Conservation (phyloP, 2,329 filamentous ascomycete species). For the Canariomyces notabilis region DNA sequence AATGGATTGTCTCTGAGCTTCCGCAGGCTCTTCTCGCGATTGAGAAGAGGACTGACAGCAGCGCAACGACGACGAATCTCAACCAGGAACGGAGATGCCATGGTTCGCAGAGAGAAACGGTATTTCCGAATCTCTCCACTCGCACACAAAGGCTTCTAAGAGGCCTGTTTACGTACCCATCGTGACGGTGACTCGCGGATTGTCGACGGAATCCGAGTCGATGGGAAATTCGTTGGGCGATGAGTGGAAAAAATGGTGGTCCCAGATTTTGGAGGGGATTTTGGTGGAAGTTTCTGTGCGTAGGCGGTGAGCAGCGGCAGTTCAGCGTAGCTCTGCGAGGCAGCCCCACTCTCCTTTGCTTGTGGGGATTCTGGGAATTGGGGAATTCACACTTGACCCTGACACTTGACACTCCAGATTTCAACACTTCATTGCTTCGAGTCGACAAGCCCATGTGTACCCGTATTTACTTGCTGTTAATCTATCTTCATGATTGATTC, state of each 20-base stretch:
- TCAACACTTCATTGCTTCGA: too few relatives aligned
- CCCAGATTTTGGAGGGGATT: conserved; percentile 16
- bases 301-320: conserved; percentile 19
- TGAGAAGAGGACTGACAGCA: not conserved
- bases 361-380: too few relatives aligned
- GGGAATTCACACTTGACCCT: too few relatives aligned
- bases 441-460: too few relatives aligned
- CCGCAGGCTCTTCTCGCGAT: conserved; percentile 9
- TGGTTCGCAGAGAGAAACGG: conserved; percentile 24
- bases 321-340: too few relatives aligned
- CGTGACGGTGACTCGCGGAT: conserved; percentile 43
- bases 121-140: conserved; percentile 37
- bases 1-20: conserved; percentile 11
- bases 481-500: not conserved
- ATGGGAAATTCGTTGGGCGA: conserved; percentile 24
- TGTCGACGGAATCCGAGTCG: conserved; percentile 26
- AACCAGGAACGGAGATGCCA: conserved; percentile 23
- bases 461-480: not conserved
- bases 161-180: conserved; percentile 53
- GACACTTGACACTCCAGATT: too few relatives aligned
- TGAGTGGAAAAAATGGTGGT: conserved; percentile 9
- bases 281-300: conserved; percentile 17
- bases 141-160: conserved; percentile 45
- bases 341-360: too few relatives aligned
- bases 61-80: conserved; percentile 12